Evolutionary conservation across 1,284 basidiomycete species (phyloP).

Genomic region (Naganishia cerealis): DNA sequence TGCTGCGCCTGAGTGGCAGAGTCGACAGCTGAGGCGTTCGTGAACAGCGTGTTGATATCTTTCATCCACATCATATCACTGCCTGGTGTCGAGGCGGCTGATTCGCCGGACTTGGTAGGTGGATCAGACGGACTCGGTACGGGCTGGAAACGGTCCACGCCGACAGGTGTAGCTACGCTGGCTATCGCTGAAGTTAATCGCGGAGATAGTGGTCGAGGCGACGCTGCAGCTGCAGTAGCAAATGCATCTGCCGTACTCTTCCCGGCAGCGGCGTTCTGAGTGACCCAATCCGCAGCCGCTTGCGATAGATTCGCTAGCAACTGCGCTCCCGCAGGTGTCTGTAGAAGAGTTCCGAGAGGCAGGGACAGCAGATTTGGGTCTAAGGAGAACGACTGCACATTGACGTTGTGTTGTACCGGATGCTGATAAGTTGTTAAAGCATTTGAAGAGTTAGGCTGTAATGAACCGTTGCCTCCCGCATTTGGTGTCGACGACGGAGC

Average conservation of each 20-base stretch:
- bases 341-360: constrained; percentile 31
- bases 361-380: constrained; percentile 29
- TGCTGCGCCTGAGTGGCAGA: constrained; percentile 11
- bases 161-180: constrained; percentile 14
- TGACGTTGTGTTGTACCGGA: constrained; percentile 18
- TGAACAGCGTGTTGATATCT: constrained; percentile 27
- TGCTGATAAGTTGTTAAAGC: constrained; percentile 23
- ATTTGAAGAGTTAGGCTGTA: constrained; percentile 16
- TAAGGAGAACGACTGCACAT: constrained; percentile 28
- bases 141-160: constrained; percentile 16
- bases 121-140: constrained; percentile 23
- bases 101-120: constrained; percentile 1
- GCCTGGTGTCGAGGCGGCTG: not conserved
- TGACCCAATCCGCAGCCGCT: constrained; percentile 30
- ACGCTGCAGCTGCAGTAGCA: constrained; percentile 15
- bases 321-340: constrained; percentile 33
- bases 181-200: constrained; percentile 26
- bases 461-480: not conserved
- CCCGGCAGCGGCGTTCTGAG: constrained; percentile 17
- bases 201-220: constrained; percentile 18
- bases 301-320: constrained; percentile 32
- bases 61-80: constrained; percentile 25
- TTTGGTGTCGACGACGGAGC: not conserved
- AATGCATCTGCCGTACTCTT: constrained; percentile 29
- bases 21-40: constrained; percentile 22